Conservation (phyloP, 306 rosid genomes). For the Sindora glabra region DNA sequence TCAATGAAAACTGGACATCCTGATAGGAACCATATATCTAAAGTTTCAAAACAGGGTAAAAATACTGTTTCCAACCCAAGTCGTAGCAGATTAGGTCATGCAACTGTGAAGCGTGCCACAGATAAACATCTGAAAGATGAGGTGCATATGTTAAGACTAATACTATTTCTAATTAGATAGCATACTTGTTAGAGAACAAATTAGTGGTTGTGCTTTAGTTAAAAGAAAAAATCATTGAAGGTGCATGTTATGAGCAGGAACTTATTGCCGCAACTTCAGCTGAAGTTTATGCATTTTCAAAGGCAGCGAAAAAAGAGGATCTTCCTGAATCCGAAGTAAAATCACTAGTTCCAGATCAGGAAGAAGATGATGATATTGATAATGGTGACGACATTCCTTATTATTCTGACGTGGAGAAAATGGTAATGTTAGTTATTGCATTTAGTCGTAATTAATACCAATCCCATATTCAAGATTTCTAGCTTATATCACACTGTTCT, state of each 20-base stretch:
- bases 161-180: conserved; percentile 4
- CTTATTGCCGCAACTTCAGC: conserved; percentile 23
- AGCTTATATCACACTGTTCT: conserved; percentile 14
- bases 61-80: conserved; percentile 15
- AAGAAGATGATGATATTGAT: conserved; percentile 29
- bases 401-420: conserved; percentile 62
- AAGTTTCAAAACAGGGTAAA: conserved; percentile 37
- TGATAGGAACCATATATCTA: conserved; percentile 22
- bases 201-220: conserved; percentile 12
- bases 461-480: neutral
- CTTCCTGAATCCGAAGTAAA: conserved; percentile 34
- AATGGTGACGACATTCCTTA: conserved; percentile 33
- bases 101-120: conserved; percentile 27
- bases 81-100: conserved; percentile 28
- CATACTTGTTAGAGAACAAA: conserved; percentile 13
- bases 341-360: conserved; percentile 18
- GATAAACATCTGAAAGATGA: conserved; percentile 33
- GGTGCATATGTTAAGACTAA: conserved; percentile 30
- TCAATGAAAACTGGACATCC: conserved; percentile 26
- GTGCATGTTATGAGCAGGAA: conserved; percentile 42
- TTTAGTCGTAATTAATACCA: neutral
- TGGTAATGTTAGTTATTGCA: conserved; percentile 36
- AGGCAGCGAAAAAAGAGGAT: conserved; percentile 18
- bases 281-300: conserved; percentile 19
- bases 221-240: conserved; percentile 19